Evolutionary conservation across 129 eudicot species (phyloP).

Genomic region (Pseudognaphalium luteoalbum): DNA sequence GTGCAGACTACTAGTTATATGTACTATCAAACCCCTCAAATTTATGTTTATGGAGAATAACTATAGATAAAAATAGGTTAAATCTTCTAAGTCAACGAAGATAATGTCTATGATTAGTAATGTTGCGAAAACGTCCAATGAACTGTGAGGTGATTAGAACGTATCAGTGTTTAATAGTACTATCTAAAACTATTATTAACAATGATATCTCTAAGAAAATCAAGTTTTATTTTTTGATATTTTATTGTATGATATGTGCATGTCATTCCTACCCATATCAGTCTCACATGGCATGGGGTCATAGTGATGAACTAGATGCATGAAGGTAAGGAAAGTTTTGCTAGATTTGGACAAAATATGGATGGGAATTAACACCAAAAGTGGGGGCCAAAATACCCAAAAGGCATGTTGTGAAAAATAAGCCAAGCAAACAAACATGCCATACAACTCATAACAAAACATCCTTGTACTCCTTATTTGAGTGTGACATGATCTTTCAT

Average conservation of each 20-base stretch:
- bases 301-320: slow-evolving; percentile 31
- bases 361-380: slow-evolving; percentile 31
- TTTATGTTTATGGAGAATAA: background rate
- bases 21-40: background rate
- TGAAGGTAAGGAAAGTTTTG: slow-evolving; percentile 31
- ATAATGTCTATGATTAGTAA: background rate
- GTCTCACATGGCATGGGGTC: slow-evolving; percentile 44
- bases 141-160: slow-evolving; percentile 1
- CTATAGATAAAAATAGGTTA: background rate
- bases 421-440: slow-evolving; percentile 33
- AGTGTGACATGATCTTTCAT: slow-evolving; percentile 40
- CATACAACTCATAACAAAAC: slow-evolving; percentile 37
- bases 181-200: background rate
- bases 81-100: background rate
- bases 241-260: slow-evolving; percentile 32
- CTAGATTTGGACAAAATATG: slow-evolving; percentile 41
- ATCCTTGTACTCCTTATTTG: slow-evolving; percentile 37
- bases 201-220: slow-evolving; percentile 10
- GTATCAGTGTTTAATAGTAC: background rate
- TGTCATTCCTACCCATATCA: slow-evolving; percentile 27
- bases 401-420: slow-evolving; percentile 33
- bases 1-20: too few relatives aligned
- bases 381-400: slow-evolving; percentile 31
- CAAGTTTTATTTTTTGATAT: slow-evolving; percentile 10
- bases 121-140: background rate